These are phyloP conservation scores for Ambispora gerdemannii DNA, from an alignment of 192 early-diverging fungal genomes.

Conservation along the genomic window DNA sequence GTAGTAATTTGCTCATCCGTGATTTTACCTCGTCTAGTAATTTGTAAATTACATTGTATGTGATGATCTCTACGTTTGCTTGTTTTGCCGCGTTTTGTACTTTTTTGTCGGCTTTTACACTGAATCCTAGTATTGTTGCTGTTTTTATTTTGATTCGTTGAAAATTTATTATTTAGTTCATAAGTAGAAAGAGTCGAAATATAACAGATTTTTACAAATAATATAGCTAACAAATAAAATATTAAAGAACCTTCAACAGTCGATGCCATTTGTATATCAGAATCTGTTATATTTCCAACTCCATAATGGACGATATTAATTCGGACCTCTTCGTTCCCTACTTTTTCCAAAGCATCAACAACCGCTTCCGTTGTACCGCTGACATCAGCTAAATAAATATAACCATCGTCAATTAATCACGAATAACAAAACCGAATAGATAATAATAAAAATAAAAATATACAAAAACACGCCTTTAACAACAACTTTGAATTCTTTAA, in stretches of 20 bases:
- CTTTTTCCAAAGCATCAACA: constrained; percentile 63
- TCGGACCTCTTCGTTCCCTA: constrained; percentile 75
- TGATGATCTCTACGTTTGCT: constrained; percentile 61
- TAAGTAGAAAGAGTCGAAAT: not conserved
- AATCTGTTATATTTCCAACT: constrained; percentile 83
- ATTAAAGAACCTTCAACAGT: constrained; percentile 30
- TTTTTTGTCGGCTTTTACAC: constrained; percentile 80
- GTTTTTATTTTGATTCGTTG: not conserved
- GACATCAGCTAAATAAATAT: constrained; percentile 68
- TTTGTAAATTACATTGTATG: constrained; percentile 87
- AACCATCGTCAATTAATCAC: not conserved
- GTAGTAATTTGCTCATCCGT: constrained; percentile 67
- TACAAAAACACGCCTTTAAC: constrained; percentile 56
- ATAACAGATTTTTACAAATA: not conserved
- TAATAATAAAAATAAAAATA: constrained; percentile 8
- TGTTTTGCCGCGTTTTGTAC: constrained; percentile 57
- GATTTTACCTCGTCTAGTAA: constrained; percentile 89
- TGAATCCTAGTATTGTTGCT: constrained; percentile 82
- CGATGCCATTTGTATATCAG: constrained; percentile 77
- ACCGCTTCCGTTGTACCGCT: constrained; percentile 92
- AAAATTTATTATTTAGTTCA: not conserved
- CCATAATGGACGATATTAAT: constrained; percentile 71
- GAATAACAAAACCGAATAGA: constrained; percentile 21
- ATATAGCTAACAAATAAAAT: not conserved
- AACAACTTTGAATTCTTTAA: constrained; percentile 55